Conservation (phyloP, 139 green algal genomes). For the Nannochloris sp. region DNA sequence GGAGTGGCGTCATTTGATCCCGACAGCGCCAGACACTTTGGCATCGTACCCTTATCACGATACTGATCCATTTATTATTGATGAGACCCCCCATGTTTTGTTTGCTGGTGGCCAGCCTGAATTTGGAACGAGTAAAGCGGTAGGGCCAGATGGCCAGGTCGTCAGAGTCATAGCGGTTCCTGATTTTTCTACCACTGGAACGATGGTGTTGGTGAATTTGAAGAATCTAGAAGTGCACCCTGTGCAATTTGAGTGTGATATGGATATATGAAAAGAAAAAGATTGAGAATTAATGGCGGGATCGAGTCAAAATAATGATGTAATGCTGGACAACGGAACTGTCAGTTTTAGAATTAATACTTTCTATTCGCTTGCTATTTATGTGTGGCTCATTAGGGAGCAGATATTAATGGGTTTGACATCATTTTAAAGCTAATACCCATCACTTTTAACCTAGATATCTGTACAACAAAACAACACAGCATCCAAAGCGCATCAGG, state of each 20-base stretch:
- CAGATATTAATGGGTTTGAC: too few relatives aligned
- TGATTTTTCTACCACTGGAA: slow-evolving; percentile 57
- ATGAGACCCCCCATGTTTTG: slow-evolving; percentile 76
- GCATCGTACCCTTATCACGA: slow-evolving; percentile 84
- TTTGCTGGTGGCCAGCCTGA: slow-evolving; percentile 87
- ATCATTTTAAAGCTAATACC: too few relatives aligned
- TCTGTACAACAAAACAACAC: too few relatives aligned
- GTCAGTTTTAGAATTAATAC: too few relatives aligned
- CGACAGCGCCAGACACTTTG: slow-evolving; percentile 95
- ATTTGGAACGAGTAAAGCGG: slow-evolving; percentile 57
- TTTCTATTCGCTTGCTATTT: too few relatives aligned
- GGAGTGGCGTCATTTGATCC: slow-evolving; percentile 79
- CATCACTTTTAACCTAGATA: too few relatives aligned
- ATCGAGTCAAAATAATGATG: too few relatives aligned
- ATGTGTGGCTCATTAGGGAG: too few relatives aligned
- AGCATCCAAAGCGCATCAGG: too few relatives aligned
- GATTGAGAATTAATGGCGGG: too few relatives aligned
- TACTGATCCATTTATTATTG: slow-evolving; percentile 91
- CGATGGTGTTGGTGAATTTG: slow-evolving; percentile 81
- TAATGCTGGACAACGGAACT: too few relatives aligned
- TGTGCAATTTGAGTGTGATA: slow-evolving; percentile 50
- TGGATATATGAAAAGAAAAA: background rate
- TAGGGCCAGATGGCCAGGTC: slow-evolving; percentile 20
- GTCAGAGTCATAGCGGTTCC: slow-evolving; percentile 71
- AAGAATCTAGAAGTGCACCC: slow-evolving; percentile 66